Base-by-base conservation (phyloP, 2,329 filamentous ascomycete genomes). In the Magnaporthales sp. region DNA sequence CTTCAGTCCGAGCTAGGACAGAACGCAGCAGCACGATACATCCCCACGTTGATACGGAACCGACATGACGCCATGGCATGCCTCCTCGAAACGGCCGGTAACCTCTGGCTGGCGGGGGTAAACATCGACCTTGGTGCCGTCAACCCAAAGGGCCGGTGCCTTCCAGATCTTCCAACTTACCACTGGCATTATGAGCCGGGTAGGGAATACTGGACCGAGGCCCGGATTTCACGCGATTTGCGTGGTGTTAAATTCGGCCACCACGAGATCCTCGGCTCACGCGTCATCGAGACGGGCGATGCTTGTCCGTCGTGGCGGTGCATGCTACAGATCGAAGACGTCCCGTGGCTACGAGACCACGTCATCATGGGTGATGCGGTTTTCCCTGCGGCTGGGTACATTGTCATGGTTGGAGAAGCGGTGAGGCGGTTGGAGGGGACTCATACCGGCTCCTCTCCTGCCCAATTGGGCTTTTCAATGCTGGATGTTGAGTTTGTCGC, bases 291-390 rank as follows among this genome's bases (percentile, higher is more conserved):
- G 63, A 68, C 46, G 46, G 58, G 60, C 38, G 10, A 67, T 63
- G 8, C 67, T 22, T 15, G 70, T n/a, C 69, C 68, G 2, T 51
- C 67, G 10, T 70, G 69, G 69, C 62, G 70, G 46, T 64, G 67
- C 19, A 68, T 68, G 62, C 19, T 67, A 8, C 65, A 68, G 3
- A 29, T 71, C 6, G 67, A 58, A 6, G 68, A 70, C 27, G 68
- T 71, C 11, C 76, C 83, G 29, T 81, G 79, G 68, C 75, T 81
- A 2, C 71, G 75, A 13, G 80, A 83, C 68, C 82, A 83, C 72
- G 69, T 70, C 26, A 77, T 83, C 73, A 79, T 81, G n/a, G 75
- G 73, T 63, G 73, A 81, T 26, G 75, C 77, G 38, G 71, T 83
- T 64, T 76, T 80, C 31, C 77, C 81, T 31, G 80, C 73, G 2